phyloP scores from a whole-genome alignment of 768 basidiomycete genomes.

The Artomyces pyxidatus region DNA sequence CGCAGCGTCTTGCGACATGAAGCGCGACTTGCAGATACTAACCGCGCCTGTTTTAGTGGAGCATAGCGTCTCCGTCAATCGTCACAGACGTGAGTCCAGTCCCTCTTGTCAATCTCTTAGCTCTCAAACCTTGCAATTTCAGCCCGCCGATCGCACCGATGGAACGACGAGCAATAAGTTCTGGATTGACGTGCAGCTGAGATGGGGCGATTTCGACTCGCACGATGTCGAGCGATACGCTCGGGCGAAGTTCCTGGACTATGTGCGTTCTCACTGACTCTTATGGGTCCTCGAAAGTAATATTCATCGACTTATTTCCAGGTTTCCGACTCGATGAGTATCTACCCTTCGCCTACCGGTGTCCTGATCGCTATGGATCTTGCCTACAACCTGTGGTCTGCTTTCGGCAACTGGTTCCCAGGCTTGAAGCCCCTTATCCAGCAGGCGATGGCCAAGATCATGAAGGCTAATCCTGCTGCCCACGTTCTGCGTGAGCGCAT shows the following conservation, averaged over 20 bases:
- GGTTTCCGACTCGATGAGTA: constrained; percentile 96
- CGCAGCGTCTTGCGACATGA: neutral
- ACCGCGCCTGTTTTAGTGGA: constrained; percentile 60
- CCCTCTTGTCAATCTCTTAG: neutral
- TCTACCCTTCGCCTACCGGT: constrained; percentile 98
- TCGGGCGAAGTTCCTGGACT: constrained; percentile 98
- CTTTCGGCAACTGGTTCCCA: constrained; percentile 99
- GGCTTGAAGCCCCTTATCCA: constrained; percentile 97
- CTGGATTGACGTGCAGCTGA: constrained; percentile 93
- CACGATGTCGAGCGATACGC: constrained; percentile 99
- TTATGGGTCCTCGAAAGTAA: neutral
- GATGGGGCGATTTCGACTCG: constrained; percentile 98
- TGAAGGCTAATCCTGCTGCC: constrained; percentile 98
- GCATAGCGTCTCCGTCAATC: constrained; percentile 91
- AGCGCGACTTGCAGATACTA: constrained; percentile 1
- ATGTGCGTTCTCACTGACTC: constrained; percentile 40
- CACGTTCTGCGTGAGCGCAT: constrained; percentile 98
- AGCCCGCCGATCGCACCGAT: constrained; percentile 92
- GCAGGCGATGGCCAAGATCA: constrained; percentile 99
- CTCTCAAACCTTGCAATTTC: constrained; percentile 12
- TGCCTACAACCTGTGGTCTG: constrained; percentile 97
- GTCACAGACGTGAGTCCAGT: constrained; percentile 71
- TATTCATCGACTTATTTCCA: constrained; percentile 19
- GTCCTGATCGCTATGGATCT: constrained; percentile 98
- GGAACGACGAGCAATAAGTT: constrained; percentile 99